A percentile compares a stretch with the other conserved stretches of the same genome.
Evolutionary conservation across 2,329 filamentous ascomycete genomes (phyloP).

Genomic region (Pleoardoris graminearum): DNA sequence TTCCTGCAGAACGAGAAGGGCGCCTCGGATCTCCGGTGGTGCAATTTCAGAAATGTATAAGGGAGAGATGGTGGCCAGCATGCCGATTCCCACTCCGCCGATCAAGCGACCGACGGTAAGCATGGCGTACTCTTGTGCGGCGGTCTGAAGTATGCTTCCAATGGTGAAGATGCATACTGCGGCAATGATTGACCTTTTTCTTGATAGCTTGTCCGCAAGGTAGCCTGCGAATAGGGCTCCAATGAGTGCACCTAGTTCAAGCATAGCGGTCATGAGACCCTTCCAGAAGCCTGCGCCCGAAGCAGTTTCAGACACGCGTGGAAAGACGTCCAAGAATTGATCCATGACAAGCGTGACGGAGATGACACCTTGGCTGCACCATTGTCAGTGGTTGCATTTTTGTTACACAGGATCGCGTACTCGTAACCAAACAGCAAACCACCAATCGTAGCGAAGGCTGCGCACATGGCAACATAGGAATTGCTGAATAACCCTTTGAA

Average conservation of each 20-base stretch:
- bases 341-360: slow-evolving; percentile 57
- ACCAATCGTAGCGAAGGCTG: slow-evolving; percentile 55
- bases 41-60: slow-evolving; percentile 59
- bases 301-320: slow-evolving; percentile 47
- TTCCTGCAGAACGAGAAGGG: slow-evolving; percentile 55
- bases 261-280: slow-evolving; percentile 57
- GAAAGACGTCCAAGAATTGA: slow-evolving; percentile 54
- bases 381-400: not conserved
- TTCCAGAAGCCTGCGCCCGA: slow-evolving; percentile 52
- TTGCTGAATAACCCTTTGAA: slow-evolving; percentile 54
- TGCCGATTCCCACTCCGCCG: slow-evolving; percentile 57
- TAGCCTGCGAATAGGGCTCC: slow-evolving; percentile 47
- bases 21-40: slow-evolving; percentile 55
- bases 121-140: slow-evolving; percentile 56
- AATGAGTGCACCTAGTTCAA: slow-evolving; percentile 57
- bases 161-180: slow-evolving; percentile 57
- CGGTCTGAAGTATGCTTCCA: slow-evolving; percentile 57
- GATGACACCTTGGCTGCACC: slow-evolving; percentile 46
- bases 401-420: no score
- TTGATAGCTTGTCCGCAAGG: slow-evolving; percentile 57
- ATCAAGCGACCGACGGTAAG: slow-evolving; percentile 55
- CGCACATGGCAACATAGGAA: slow-evolving; percentile 56
- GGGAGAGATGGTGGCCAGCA: slow-evolving; percentile 53
- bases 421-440: slow-evolving; percentile 58
- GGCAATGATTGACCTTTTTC: slow-evolving; percentile 57